Base-by-base conservation (phyloP, 805 yeast genomes). In the Brettanomyces custersianus region DNA sequence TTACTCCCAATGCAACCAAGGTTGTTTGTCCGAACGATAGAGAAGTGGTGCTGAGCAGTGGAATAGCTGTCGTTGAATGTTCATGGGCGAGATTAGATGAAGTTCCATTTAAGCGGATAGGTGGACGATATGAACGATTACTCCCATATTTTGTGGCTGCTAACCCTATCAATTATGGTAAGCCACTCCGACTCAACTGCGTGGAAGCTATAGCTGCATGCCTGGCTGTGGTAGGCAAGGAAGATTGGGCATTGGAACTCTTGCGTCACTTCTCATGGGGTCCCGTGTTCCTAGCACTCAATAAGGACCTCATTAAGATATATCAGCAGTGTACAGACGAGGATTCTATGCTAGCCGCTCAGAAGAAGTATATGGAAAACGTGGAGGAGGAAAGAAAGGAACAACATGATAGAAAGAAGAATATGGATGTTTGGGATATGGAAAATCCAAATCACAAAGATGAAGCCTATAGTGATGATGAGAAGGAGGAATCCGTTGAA, bases 21-120 rank as follows among this genome's bases (percentile, higher is more conserved):
- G 88, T 86, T 1, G 95, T 92, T 1, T 85, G 95, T 55, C 97
- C 97, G 0, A 68, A 81, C 45, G 98, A 92, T 55, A 52, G 59
- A 28, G 82, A 74, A 32, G 68, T 85, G 10, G 95, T 87, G 0
- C 94, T 82, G 48, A 66, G 66, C 20, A 54, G 65, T 28, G 98
- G 98, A 25, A 92, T 87, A n/a, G 95, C 98, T 0, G 98, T 92
- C 7, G 97, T 92, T 2, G 98, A 92, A 55, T 90, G 97, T 59
- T 86, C 96, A 2, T 92, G 98, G 98, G 98, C 98, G 0, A 66
- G 97, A 37, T 57, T 92, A n/a, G 95, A 87, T 38, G 98, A 92
- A 56, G 77, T 92, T n/a, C 98, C 98, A 4, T 92, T 92, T 59
- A 64, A 70, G 41, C 85, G 83, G 51, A 87, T 92, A 40, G 97